These are phyloP conservation scores for Coemansia sp. DNA, from an alignment of 192 early-diverging fungal species.

Conservation along the genomic window DNA sequence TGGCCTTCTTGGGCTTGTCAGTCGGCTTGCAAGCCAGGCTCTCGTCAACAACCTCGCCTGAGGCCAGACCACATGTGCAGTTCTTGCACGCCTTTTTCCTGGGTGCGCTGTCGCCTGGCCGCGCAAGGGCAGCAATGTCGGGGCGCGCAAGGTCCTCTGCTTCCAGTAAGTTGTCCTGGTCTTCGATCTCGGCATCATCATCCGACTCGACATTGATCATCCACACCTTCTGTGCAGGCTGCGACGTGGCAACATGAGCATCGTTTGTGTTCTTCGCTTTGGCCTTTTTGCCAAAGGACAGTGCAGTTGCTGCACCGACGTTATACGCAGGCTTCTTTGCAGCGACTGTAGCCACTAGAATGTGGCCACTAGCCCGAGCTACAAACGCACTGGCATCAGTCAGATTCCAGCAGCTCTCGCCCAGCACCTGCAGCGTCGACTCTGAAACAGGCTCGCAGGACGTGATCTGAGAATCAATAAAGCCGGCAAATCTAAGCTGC, in stretches of 20 bases:
- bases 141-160: constrained; percentile 79
- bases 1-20: constrained; percentile 60
- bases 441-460: constrained; percentile 45
- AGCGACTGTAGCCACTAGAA: constrained; percentile 25
- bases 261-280: constrained; percentile 32
- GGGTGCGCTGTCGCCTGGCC: constrained; percentile 73
- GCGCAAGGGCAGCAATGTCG: constrained; percentile 58
- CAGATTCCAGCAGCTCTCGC: constrained; percentile 61
- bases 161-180: constrained; percentile 85
- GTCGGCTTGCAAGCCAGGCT: constrained; percentile 31
- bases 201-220: constrained; percentile 73
- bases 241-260: constrained; percentile 24
- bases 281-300: constrained; percentile 79
- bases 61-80: constrained; percentile 90
- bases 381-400: constrained; percentile 47
- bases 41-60: constrained; percentile 66
- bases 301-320: constrained; percentile 77
- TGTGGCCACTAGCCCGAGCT: constrained; percentile 50
- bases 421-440: constrained; percentile 47
- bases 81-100: constrained; percentile 97
- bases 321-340: constrained; percentile 84
- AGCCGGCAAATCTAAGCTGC: constrained; percentile 80
- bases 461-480: constrained; percentile 64
- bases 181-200: constrained; percentile 77
- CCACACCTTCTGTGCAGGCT: constrained; percentile 63